Evolutionary conservation across 768 basidiomycete genomes (phyloP), one percentile per base, ranked within the genome.

Genomic region (Xerocomellus chrysenteron): DNA sequence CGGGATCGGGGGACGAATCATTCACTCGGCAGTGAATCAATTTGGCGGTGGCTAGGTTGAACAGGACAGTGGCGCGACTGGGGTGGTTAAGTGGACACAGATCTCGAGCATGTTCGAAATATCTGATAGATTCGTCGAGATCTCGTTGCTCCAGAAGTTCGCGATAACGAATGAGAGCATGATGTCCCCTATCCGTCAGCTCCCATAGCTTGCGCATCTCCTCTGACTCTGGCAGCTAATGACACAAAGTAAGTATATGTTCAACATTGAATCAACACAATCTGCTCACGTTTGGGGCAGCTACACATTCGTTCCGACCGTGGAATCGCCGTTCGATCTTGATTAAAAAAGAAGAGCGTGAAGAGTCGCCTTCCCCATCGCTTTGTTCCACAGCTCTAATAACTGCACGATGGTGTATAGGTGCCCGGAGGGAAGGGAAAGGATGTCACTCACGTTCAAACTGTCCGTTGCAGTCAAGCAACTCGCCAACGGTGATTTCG

Each of bases 121-220:
- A 35, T 24, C 5, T 16, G 32, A 71, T 64, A 16, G 67, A 61
- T 36, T 63, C 52, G 10, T 67, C 51, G 39, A 70, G 48, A 50
- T 61, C 54, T 26, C 13, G 35, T 28, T 42, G 19, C 2, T 55
- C 16, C 36, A 17, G 14, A 24, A 19, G 35, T 45, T 44, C 8
- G 26, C 50, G 44, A 35, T 55, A 59, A 26, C 36, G 54, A 12
- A 8, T 4, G 24, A 52, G 36, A 1, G 45, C 45, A 14, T 14
- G 17, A 19, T 57, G 56, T 16, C 56, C 51, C 4, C 12, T 30
- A 39, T 56, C 44, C 4, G 50, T 56, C n/a, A 14, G 13, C 37
- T 45, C 36, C 7, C 6, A 10, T 6, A 46, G 36, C 11, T 4
- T 24, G 52, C 26, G 33, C 17, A n/a, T 26, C 13, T 24, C 33